phyloP scores from a whole-genome alignment of 2,329 filamentous ascomycete species.

The Aaosphaeria arxii region DNA sequence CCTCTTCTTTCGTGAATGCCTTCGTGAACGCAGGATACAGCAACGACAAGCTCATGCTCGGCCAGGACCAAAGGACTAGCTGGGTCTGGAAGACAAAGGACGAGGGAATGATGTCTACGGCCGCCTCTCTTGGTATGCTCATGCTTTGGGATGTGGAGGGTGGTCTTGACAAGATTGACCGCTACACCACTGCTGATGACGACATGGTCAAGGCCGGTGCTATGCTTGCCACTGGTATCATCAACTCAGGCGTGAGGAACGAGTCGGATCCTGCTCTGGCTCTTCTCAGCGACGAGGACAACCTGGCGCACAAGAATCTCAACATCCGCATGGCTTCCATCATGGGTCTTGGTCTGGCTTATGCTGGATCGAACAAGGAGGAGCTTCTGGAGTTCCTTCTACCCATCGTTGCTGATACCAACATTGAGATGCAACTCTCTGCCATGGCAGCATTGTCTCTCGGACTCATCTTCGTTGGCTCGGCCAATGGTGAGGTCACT shows the following conservation, averaged over 20 bases:
- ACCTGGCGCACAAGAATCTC: constrained; percentile 74
- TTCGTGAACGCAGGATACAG: constrained; percentile 96
- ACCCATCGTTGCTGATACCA: constrained; percentile 81
- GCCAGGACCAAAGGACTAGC: constrained; percentile 75
- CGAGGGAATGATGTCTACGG: constrained; percentile 94
- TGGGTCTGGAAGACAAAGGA: constrained; percentile 99
- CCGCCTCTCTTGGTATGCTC: constrained; percentile 88
- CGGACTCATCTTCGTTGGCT: constrained; percentile 89
- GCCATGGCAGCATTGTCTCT: constrained; percentile 92
- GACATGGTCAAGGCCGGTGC: constrained; percentile 86
- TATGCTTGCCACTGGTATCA: constrained; percentile 88
- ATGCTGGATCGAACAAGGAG: constrained; percentile 90
- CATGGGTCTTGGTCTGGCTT: constrained; percentile 93
- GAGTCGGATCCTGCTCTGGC: constrained; percentile 90
- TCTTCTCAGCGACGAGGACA: constrained; percentile 75
- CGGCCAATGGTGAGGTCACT: constrained; percentile 84
- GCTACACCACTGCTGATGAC: constrained; percentile 83
- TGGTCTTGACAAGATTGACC: constrained; percentile 90
- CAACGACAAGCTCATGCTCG: constrained; percentile 96
- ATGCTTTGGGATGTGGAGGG: constrained; percentile 91
- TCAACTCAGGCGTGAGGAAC: constrained; percentile 86
- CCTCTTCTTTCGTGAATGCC: constrained; percentile 92
- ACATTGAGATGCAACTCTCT: constrained; percentile 88
- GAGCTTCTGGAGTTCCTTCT: constrained; percentile 81
- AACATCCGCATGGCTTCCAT: constrained; percentile 80